phyloP scores from a whole-genome alignment of 768 basidiomycete genomes.

The Xanthoconium purpureum region DNA sequence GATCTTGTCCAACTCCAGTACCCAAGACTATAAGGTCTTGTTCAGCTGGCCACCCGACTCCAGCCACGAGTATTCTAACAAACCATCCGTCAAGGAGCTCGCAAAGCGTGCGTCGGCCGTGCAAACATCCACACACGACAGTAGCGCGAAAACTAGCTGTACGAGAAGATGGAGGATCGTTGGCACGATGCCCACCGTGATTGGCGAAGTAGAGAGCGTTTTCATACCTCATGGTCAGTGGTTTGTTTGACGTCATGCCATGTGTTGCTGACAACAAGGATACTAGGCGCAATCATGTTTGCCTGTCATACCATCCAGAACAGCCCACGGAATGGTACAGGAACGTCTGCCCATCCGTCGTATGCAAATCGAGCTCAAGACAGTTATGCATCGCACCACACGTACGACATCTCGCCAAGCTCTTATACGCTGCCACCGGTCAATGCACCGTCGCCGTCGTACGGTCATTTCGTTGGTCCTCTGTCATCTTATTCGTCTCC shows the following conservation, averaged over 20 bases:
- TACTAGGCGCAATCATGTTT: constrained; percentile 37
- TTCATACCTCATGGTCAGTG: constrained; percentile 84
- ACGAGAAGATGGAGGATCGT: constrained; percentile 78
- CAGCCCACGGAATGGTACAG: constrained; percentile 19
- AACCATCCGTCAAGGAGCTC: constrained; percentile 43
- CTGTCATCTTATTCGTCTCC: constrained; percentile 29
- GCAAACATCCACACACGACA: constrained; percentile 48
- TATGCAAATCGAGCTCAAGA: constrained; percentile 29
- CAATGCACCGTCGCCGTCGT: constrained; percentile 27
- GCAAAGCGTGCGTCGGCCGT: constrained; percentile 66
- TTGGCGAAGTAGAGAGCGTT: constrained; percentile 75
- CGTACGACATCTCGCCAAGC: constrained; percentile 27
- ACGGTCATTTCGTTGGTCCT: constrained; percentile 24
- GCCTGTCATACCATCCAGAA: constrained; percentile 38
- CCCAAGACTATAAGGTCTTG: constrained; percentile 53
- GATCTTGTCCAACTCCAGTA: constrained; percentile 56
- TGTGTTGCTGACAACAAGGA: constrained; percentile 21
- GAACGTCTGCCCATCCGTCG: constrained; percentile 21
- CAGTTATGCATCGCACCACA: constrained; percentile 21
- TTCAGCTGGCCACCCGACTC: constrained; percentile 77
- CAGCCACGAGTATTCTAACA: constrained; percentile 38
- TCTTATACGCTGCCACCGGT: constrained; percentile 34
- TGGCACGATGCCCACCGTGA: constrained; percentile 58
- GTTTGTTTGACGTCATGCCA: constrained; percentile 36
- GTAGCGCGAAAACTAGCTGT: constrained; percentile 81